A percentile compares a stretch with the other conserved stretches of the same genome.
phyloP scores from a whole-genome alignment of 768 basidiomycete species.

The Tulasnella sp. region DNA sequence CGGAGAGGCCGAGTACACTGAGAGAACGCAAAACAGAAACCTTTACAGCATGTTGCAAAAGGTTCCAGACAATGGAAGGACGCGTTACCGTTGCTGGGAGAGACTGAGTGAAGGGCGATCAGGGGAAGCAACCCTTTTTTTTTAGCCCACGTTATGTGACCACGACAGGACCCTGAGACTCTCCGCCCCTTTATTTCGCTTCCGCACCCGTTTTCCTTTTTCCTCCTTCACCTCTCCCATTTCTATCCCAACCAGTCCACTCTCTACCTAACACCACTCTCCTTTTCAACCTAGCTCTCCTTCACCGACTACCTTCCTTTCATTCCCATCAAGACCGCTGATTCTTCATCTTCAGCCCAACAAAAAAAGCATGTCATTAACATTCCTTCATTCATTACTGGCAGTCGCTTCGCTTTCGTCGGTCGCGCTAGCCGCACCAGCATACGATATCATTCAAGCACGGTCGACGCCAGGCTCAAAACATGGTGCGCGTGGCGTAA shows the following conservation, averaged over 20 bases:
- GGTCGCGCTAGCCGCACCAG: not conserved
- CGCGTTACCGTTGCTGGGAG: not conserved
- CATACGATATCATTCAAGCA: not conserved
- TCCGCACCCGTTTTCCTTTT: slow-evolving; percentile 14
- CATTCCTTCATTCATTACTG: not conserved
- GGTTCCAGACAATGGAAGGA: not conserved
- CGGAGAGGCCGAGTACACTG: not conserved
- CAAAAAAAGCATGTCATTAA: not conserved
- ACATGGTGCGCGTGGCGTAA: slow-evolving; percentile 6
- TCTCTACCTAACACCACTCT: too few relatives aligned
- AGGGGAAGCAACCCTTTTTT: not conserved
- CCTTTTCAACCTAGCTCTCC: too few relatives aligned
- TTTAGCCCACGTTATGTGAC: not conserved
- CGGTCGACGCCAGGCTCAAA: not conserved
- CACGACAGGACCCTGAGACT: not conserved
- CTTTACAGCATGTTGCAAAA: not conserved
- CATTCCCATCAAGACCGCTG: not conserved
- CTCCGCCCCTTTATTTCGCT: not conserved
- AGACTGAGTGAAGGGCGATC: not conserved
- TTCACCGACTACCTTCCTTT: not conserved
- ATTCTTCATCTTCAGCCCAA: not conserved
- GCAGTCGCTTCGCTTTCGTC: slow-evolving; percentile 4
- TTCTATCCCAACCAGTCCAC: slow-evolving; percentile 3
- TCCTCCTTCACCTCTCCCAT: not conserved
- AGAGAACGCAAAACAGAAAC: not conserved